A percentile compares a stretch with the other conserved stretches of the same genome.
Evolutionary conservation across 140 eudicot genomes (phyloP).

Genomic region (Senecio squalidus): DNA sequence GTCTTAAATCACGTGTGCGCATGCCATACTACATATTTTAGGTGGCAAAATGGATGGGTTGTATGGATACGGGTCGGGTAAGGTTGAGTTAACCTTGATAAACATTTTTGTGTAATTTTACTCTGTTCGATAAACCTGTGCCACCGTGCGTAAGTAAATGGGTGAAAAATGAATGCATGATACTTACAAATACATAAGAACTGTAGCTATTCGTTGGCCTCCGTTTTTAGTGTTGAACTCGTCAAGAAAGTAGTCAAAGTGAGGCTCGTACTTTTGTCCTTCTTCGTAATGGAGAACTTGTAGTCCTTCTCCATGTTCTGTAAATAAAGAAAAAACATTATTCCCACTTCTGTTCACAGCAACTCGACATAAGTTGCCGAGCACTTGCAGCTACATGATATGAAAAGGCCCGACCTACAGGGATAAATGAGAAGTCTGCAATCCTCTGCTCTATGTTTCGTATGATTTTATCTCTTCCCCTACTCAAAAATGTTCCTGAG

Average conservation of each 20-base stretch:
- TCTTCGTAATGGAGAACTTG: conserved; percentile 94
- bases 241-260: conserved; percentile 89
- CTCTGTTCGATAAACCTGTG: too few relatives aligned
- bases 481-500: conserved; percentile 64
- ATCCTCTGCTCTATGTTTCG: conserved; percentile 64
- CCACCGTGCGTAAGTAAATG: too few relatives aligned
- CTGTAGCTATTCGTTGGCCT: conserved; percentile 95
- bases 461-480: conserved; percentile 62
- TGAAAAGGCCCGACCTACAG: conserved; percentile 35
- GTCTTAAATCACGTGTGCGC: background rate
- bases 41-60: background rate
- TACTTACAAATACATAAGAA: conserved; percentile 95
- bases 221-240: conserved; percentile 90
- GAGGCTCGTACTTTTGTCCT: conserved; percentile 97
- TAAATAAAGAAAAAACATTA: conserved; percentile 17
- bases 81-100: too few relatives aligned
- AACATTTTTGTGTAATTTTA: too few relatives aligned
- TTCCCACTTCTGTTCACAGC: conserved; percentile 2
- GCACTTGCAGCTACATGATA: too few relatives aligned
- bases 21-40: background rate
- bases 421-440: conserved; percentile 76
- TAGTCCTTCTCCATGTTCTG: conserved; percentile 99
- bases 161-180: background rate
- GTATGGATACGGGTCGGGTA: background rate
- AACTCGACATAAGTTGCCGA: too few relatives aligned